Evolutionary conservation across 257 asterid species (phyloP).

Genomic region (Scutellaria galericulata): DNA sequence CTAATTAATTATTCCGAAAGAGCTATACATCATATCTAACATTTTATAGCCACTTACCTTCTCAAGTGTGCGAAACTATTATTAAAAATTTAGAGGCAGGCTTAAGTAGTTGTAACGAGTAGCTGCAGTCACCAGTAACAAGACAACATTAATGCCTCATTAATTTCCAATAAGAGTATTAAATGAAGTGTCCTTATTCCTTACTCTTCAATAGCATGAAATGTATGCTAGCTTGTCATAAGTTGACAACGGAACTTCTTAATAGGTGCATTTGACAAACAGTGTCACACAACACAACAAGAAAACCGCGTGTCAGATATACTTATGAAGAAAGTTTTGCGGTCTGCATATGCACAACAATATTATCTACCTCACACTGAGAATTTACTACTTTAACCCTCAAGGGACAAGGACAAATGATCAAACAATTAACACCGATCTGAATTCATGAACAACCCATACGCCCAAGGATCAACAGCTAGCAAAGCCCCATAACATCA

Average conservation of each 20-base stretch:
- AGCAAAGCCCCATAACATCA: constrained; percentile 2
- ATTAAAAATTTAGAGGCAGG: not conserved
- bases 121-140: constrained; percentile 10
- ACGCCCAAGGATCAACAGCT: constrained; percentile 9
- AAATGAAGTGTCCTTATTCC: not conserved
- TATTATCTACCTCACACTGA: not conserved
- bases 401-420: not conserved
- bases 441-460: constrained; percentile 11
- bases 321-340: not conserved
- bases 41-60: not conserved
- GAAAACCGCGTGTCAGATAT: not conserved
- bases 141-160: not conserved
- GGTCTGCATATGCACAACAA: not conserved
- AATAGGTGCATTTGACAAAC: not conserved
- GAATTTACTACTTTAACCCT: not conserved
- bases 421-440: not conserved
- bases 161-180: not conserved
- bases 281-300: not conserved
- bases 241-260: not conserved
- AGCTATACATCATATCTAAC: not conserved
- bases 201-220: constrained; percentile 4
- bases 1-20: not conserved
- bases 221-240: not conserved
- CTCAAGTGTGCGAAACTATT: not conserved
- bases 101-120: not conserved